Conservation (phyloP, 176 grass and related monocot species). For the Pontederia paniculata region DNA sequence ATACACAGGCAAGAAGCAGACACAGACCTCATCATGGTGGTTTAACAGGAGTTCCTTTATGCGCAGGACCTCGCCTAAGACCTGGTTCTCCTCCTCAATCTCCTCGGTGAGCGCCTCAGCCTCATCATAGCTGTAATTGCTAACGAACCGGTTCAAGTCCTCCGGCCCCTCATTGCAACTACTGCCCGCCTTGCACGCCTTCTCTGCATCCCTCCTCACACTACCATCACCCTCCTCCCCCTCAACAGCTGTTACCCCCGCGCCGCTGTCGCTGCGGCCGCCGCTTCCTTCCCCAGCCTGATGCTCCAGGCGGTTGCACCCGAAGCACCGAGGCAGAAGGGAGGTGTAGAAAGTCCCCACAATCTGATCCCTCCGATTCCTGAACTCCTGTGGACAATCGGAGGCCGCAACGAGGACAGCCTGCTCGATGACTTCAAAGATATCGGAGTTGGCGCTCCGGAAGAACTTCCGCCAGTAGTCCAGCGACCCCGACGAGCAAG, state of each 20-base stretch:
- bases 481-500: conserved; percentile 23
- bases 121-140: conserved; percentile 58
- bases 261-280: too few species aligned
- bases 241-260: background rate
- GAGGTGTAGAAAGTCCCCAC: conserved; percentile 45
- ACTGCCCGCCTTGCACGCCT: conserved; percentile 4
- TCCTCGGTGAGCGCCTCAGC: conserved; percentile 50
- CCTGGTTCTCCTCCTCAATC: conserved; percentile 19
- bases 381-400: conserved; percentile 32
- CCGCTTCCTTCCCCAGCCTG: too few species aligned
- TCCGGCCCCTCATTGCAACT: background rate
- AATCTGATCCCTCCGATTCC: conserved; percentile 45
- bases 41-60: conserved; percentile 49
- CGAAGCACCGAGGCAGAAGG: conserved; percentile 24
- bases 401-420: conserved; percentile 49
- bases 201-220: conserved; percentile 23
- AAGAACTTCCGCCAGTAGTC: conserved; percentile 59
- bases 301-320: background rate
- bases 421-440: conserved; percentile 53
- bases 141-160: conserved; percentile 23
- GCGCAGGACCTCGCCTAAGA: conserved; percentile 28
- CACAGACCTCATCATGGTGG: conserved; percentile 40
- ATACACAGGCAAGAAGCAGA: background rate
- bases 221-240: conserved; percentile 41
- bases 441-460: conserved; percentile 32